These are phyloP conservation scores for Cutaneotrichosporon daszewskae DNA, from an alignment of 1,284 basidiomycete species.

Conservation along the genomic window DNA sequence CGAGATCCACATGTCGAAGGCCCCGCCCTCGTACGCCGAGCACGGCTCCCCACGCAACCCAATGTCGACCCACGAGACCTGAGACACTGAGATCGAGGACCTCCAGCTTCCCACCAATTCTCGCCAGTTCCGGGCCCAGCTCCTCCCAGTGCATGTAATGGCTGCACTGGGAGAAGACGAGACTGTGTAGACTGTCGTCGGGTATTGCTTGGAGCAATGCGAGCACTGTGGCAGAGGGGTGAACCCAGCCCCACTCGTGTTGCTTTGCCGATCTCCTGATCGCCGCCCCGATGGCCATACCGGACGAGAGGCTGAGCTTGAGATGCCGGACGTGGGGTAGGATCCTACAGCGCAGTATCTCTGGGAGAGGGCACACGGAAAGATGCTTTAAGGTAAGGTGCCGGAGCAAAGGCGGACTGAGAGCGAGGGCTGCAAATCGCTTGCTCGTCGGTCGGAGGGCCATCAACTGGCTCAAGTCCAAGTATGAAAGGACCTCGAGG, in stretches of 20 bases:
- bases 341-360: no score
- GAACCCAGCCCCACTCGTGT: not conserved
- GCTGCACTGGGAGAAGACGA: no score
- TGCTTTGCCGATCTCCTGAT: not conserved
- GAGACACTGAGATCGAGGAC: slow-evolving; percentile 27
- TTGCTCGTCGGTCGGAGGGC: no score
- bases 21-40: slow-evolving; percentile 14
- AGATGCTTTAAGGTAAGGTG: no score
- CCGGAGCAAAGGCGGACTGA: no score
- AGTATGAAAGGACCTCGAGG: no score
- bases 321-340: slow-evolving; percentile 25
- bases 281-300: no score
- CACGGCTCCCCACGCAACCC: slow-evolving; percentile 3
- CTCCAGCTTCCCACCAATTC: slow-evolving; percentile 21
- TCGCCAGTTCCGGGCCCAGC: slow-evolving; percentile 13
- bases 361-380: no score
- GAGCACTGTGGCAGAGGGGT: slow-evolving; percentile 3
- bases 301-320: slow-evolving; percentile 25
- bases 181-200: slow-evolving; percentile 18
- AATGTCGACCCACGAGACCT: slow-evolving; percentile 10
- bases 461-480: no score
- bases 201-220: slow-evolving; percentile 18
- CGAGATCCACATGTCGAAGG: slow-evolving; percentile 25
- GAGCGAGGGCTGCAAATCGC: no score
- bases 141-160: slow-evolving; percentile 19